A percentile compares a stretch with the other conserved stretches of the same genome.
Evolutionary conservation across 768 basidiomycete species (phyloP).

Genomic region (Suillus subluteus): DNA sequence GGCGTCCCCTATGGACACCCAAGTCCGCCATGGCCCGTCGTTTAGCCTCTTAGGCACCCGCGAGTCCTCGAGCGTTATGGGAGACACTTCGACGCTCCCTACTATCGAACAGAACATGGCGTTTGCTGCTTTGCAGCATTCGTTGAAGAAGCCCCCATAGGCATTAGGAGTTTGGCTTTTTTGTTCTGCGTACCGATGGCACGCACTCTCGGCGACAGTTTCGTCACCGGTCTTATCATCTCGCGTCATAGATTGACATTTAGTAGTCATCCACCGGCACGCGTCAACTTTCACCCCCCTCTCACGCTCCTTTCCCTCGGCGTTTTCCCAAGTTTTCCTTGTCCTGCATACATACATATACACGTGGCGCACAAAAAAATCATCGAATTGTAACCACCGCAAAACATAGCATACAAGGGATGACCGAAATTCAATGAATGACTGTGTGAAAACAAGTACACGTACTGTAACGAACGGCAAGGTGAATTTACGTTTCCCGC

Average conservation of each 20-base stretch:
- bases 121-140: constrained; percentile 68
- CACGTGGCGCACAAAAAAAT: not conserved
- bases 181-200: not conserved
- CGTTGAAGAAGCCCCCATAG: constrained; percentile 28
- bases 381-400: not conserved
- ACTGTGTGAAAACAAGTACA: not conserved
- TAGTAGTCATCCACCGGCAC: not conserved
- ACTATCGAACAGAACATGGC: constrained; percentile 87
- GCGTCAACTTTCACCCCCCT: not conserved
- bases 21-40: constrained; percentile 31
- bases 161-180: not conserved
- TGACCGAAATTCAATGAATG: not conserved
- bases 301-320: not conserved
- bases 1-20: constrained; percentile 45
- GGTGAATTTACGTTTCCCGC: not conserved
- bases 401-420: not conserved
- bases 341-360: not conserved
- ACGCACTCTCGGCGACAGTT: not conserved
- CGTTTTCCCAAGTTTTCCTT: not conserved
- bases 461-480: not conserved
- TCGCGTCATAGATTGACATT: not conserved
- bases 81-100: constrained; percentile 47
- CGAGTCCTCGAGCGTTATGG: constrained; percentile 41
- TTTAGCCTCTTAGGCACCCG: constrained; percentile 34
- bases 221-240: not conserved